Conservation (phyloP, 176 grass and related monocot genomes). For the Puccinellia tenuiflora region DNA sequence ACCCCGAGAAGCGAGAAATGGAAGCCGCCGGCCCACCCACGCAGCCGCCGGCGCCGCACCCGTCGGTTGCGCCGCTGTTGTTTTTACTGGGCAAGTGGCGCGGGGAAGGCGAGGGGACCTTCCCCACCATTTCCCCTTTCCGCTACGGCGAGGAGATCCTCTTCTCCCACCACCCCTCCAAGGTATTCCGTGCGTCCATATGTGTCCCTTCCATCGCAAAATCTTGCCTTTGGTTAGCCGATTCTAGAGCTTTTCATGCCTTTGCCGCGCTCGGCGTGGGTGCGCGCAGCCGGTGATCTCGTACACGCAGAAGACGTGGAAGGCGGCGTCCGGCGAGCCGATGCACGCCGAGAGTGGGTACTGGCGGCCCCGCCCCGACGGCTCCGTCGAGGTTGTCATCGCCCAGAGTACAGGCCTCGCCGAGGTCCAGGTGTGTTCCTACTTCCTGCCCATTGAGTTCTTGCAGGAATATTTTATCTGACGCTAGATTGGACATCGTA, state of each 20-base stretch:
- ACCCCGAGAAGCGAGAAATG: constrained; percentile 23
- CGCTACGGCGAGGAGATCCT: constrained; percentile 89
- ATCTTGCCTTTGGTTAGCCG: neutral
- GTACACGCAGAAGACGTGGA: constrained; percentile 87
- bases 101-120: constrained; percentile 70
- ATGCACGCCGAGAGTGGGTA: constrained; percentile 96
- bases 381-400: constrained; percentile 76
- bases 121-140: constrained; percentile 81
- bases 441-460: neutral
- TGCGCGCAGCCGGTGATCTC: constrained; percentile 72
- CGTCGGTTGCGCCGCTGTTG: constrained; percentile 50
- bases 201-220: neutral
- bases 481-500: neutral
- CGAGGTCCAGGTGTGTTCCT: constrained; percentile 62
- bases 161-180: constrained; percentile 85
- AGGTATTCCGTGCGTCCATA: constrained; percentile 27
- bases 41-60: constrained; percentile 49
- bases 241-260: neutral
- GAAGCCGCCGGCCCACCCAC: constrained; percentile 22
- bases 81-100: constrained; percentile 75
- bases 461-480: neutral
- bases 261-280: neutral
- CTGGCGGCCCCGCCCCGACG: constrained; percentile 66
- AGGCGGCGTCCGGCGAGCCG: constrained; percentile 59
- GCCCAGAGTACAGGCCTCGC: constrained; percentile 81